Conservation (phyloP, 768 basidiomycete species). For the Phylloporus scabripes region DNA sequence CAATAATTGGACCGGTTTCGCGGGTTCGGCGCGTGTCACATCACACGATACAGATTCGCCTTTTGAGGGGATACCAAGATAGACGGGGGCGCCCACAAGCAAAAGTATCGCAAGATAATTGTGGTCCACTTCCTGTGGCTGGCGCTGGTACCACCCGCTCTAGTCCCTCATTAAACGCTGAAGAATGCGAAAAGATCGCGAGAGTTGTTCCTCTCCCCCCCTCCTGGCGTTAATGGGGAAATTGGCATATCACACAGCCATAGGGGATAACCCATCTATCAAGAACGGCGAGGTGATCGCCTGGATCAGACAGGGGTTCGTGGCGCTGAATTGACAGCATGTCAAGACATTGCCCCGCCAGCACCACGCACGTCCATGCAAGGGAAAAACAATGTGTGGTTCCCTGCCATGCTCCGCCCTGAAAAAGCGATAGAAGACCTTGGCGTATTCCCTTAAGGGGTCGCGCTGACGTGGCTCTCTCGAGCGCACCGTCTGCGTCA, state of each 20-base stretch:
- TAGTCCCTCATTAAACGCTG: too few relatives aligned
- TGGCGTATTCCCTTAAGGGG: not conserved
- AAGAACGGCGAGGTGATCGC: not conserved
- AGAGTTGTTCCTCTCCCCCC: too few relatives aligned
- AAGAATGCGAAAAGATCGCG: too few relatives aligned
- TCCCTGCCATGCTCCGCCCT: not conserved
- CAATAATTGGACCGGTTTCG: too few relatives aligned
- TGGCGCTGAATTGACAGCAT: not conserved
- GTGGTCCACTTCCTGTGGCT: not conserved
- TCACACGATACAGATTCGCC: not conserved
- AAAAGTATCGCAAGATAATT: not conserved
- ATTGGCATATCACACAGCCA: not conserved
- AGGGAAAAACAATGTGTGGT: not conserved
- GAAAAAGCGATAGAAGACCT: not conserved
- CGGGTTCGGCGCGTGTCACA: not conserved
- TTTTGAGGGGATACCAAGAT: not conserved
- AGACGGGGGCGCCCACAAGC: not conserved
- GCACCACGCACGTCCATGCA: not conserved
- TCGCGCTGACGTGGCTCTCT: not conserved
- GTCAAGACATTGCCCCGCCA: too few relatives aligned
- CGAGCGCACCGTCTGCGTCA: not conserved
- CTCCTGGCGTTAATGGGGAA: not conserved
- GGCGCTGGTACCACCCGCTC: not conserved
- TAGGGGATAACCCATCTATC: too few relatives aligned
- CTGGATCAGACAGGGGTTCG: not conserved